phyloP scores from a whole-genome alignment of 148 eudicot species.

The Bassia scoparia region DNA sequence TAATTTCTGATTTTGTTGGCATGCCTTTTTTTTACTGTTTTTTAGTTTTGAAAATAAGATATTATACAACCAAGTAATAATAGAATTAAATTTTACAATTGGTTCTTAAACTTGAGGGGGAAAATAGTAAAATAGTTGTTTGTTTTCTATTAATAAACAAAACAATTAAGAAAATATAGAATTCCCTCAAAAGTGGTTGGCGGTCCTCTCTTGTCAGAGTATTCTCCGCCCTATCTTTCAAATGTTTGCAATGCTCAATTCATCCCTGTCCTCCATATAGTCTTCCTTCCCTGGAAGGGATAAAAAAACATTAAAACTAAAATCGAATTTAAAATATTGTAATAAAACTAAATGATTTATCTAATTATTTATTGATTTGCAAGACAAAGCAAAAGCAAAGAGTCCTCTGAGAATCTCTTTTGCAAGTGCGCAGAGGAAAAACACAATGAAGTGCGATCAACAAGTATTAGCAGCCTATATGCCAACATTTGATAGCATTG shows the following conservation, averaged over 20 bases:
- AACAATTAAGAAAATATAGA: conserved; percentile 2
- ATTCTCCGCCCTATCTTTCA: background rate
- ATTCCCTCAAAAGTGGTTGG: conserved; percentile 19
- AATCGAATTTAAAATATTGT: no score
- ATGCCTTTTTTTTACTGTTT: no score
- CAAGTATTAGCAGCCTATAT: conserved; percentile 13
- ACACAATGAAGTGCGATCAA: conserved; percentile 16
- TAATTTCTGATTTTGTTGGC: no score
- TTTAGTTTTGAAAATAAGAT: no score
- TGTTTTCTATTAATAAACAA: background rate
- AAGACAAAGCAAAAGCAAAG: background rate
- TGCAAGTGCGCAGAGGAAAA: no score
- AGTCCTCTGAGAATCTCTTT: no score
- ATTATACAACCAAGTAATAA: background rate
- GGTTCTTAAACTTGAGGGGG: background rate
- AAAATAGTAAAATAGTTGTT: background rate
- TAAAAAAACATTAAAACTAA: background rate
- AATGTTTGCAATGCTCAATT: background rate
- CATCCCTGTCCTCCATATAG: no score
- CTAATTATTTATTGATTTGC: no score
- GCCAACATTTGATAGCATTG: background rate
- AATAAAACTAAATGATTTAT: no score
- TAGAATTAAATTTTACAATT: conserved; percentile 3
- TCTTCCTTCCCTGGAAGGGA: background rate
- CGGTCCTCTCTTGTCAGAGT: conserved; percentile 8